Base-by-base conservation (phyloP, 805 yeast genomes). In the Saturnispora dispora region DNA sequence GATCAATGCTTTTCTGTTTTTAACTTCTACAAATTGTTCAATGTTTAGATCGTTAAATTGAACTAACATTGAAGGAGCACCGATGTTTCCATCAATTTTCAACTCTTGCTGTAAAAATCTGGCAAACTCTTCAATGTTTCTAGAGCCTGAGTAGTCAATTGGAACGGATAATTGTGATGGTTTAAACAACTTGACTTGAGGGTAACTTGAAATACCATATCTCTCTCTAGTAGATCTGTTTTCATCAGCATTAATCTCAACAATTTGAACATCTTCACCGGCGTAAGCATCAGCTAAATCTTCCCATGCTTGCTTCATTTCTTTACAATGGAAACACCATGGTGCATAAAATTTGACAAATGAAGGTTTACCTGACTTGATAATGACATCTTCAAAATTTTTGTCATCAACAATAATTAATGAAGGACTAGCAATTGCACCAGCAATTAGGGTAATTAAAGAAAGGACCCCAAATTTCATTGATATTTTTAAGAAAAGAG, bases 301-400 rank as follows among this genome's bases (percentile, higher is more conserved):
- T 18, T 64, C 65, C 67, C 72, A 73, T 3, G 71, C 68, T 5
- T 88, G 88, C 62, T 70, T 72, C 59, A 83, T 61, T 36, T 69
- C 71, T 61, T 77, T 77, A 62, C 89, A 83, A 63, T 83, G 88
- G 36, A 80, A 69, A 64, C 89, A 83, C 89, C 89, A 83, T 49
- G 78, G 80, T 9, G 89, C 86, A 58, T 76, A 82, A 57, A 81
- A 83, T 70, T 88, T 85, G 56, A 88, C 87, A 55, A 88, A 74
- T 9, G 90, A 77, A 60, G 82, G 84, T 73, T 84, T 85, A 33
- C 77, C 81, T 5, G 84, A 76, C 45, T 79, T 76, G 50, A 75
- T 67, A 17, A 81, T 84, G 41, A 78, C 64, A 17, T 74, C 76
- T 48, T 79, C 77, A 61, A 82, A 82, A 55, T 71, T 77, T 35